A percentile compares a stretch with the other conserved stretches of the same genome.
Conservation (phyloP, 177 flowering plant genomes). For the Vitis hybrid region DNA sequence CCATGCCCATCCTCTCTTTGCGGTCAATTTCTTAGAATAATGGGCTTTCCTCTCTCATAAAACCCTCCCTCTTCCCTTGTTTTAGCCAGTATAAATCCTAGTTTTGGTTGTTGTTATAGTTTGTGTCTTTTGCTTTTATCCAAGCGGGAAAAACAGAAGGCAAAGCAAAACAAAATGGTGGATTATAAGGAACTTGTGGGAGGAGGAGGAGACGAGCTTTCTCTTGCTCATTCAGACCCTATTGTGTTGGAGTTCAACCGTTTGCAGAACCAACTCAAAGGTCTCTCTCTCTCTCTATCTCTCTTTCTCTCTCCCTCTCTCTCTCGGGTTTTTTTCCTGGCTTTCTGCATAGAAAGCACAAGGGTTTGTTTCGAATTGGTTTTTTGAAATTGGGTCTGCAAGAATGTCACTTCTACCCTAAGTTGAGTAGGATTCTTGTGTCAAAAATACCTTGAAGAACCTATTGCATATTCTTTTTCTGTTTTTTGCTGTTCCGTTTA, state of each 20-base stretch:
- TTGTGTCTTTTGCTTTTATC: neutral
- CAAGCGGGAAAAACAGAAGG: neutral
- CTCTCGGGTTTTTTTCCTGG: no score
- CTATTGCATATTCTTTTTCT: no score
- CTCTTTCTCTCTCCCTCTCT: neutral
- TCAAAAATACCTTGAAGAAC: no score
- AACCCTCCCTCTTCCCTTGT: conserved; percentile 8
- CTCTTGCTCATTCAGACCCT: conserved; percentile 53
- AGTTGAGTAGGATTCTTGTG: no score
- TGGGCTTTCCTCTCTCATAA: conserved; percentile 23
- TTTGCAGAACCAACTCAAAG: conserved; percentile 74
- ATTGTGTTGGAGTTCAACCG: conserved; percentile 66
- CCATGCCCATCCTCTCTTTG: conserved; percentile 40
- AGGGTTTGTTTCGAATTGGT: no score
- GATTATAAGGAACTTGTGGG: conserved; percentile 30
- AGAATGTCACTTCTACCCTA: no score
- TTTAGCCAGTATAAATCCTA: conserved; percentile 7
- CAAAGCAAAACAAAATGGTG: conserved; percentile 28
- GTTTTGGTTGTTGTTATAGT: neutral
- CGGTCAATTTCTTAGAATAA: conserved; percentile 54
- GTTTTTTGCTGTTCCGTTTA: no score
- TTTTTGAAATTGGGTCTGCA: no score
- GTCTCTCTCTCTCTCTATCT: conserved; percentile 26
- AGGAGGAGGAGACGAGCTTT: conserved; percentile 27
- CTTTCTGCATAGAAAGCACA: no score